phyloP scores from a whole-genome alignment of 1,284 basidiomycete genomes.

The Neolentinus lepideus region DNA sequence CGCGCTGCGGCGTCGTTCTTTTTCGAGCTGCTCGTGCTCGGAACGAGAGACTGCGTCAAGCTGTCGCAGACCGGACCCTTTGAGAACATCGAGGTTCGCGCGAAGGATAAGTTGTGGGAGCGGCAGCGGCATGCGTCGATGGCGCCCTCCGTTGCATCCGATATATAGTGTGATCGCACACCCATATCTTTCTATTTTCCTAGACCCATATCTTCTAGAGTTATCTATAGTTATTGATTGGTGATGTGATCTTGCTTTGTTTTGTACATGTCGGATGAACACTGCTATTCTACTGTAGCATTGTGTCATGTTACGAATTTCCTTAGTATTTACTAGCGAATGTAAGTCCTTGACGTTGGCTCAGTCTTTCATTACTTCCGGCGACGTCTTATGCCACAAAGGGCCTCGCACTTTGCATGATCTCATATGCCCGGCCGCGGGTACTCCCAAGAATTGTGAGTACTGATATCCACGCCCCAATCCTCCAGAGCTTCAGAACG shows the following conservation, averaged over 20 bases:
- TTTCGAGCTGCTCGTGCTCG: constrained; percentile 93
- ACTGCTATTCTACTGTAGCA: not conserved
- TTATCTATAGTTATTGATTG: constrained; percentile 1
- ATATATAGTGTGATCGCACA: constrained; percentile 20
- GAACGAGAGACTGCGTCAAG: constrained; percentile 86
- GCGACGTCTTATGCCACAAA: no score
- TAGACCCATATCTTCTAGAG: not conserved
- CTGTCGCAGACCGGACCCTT: constrained; percentile 72
- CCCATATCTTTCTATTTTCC: no score
- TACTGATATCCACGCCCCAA: no score
- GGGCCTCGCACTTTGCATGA: no score
- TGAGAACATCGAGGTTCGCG: constrained; percentile 80
- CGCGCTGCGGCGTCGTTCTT: constrained; percentile 94
- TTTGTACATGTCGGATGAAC: not conserved
- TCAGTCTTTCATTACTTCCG: no score
- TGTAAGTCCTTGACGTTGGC: no score
- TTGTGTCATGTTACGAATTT: not conserved
- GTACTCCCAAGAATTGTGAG: no score
- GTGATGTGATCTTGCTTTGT: constrained; percentile 6
- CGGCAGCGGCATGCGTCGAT: constrained; percentile 44
- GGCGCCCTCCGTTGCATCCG: constrained; percentile 27
- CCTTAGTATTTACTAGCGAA: no score
- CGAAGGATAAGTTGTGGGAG: constrained; percentile 82
- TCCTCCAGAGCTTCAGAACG: no score
- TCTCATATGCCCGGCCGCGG: no score